Conservation (phyloP, 495 filamentous ascomycete genomes). For the Penicillium ochrochloron region DNA sequence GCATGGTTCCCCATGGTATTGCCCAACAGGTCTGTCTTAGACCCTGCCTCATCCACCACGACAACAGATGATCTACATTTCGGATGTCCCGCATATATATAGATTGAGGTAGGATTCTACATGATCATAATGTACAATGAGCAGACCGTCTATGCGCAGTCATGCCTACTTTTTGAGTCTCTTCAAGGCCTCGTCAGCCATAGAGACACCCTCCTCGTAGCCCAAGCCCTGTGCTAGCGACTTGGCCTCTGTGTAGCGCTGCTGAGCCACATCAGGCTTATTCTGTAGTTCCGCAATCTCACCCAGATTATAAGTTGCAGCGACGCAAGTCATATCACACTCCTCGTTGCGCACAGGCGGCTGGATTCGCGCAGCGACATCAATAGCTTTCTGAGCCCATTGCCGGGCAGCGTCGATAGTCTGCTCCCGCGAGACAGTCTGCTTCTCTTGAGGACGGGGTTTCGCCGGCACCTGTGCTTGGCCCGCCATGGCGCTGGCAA, state of each 20-base stretch:
- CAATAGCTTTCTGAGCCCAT: conserved; percentile 79
- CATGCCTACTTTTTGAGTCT: conserved; percentile 43
- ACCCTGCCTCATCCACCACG: background rate
- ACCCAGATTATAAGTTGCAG: conserved; percentile 83
- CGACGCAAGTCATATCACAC: conserved; percentile 84
- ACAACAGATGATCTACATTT: background rate
- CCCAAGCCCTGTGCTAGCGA: conserved; percentile 64
- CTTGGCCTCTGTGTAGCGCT: conserved; percentile 61
- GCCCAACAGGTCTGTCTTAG: background rate
- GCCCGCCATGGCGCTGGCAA: conserved; percentile 41
- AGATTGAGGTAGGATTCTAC: conserved; percentile 19
- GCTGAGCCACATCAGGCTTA: conserved; percentile 62
- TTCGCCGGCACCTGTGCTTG: conserved; percentile 35
- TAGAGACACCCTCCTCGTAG: conserved; percentile 64
- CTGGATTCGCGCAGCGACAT: conserved; percentile 58
- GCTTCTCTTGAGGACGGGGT: conserved; percentile 52
- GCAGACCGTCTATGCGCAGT: conserved; percentile 1
- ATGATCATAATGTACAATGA: conserved; percentile 29
- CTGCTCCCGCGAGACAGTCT: conserved; percentile 46
- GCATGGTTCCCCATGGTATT: background rate
- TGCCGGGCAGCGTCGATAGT: conserved; percentile 63
- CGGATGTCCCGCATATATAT: background rate
- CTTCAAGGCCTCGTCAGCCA: conserved; percentile 54
- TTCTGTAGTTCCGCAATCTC: conserved; percentile 77
- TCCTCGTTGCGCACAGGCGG: conserved; percentile 70